Evolutionary conservation across 805 yeast species (phyloP).

Genomic region (Kregervanrija fluxuum): DNA sequence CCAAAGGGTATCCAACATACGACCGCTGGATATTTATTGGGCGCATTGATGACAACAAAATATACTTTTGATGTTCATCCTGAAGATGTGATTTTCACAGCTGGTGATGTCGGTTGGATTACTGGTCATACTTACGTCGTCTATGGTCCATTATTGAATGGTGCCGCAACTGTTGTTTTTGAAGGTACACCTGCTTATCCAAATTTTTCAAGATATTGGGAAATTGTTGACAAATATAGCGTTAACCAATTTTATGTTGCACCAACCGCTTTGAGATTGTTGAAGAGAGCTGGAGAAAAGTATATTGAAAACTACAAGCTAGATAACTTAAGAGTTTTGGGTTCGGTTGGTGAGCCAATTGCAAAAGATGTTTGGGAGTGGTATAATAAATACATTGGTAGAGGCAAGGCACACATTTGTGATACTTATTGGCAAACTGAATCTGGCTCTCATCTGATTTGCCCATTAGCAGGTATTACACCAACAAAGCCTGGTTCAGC

Average conservation of each 20-base stretch:
- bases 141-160: conserved; percentile 71
- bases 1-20: conserved; percentile 84
- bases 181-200: conserved; percentile 90
- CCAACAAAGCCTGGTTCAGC: conserved; percentile 86
- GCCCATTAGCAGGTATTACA: conserved; percentile 70
- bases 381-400: conserved; percentile 69
- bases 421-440: conserved; percentile 92
- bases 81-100: conserved; percentile 72
- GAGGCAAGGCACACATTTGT: conserved; percentile 60
- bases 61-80: conserved; percentile 72
- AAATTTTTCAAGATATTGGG: conserved; percentile 73
- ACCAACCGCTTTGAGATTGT: conserved; percentile 73
- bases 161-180: conserved; percentile 73
- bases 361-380: conserved; percentile 85
- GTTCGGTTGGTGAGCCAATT: conserved; percentile 84
- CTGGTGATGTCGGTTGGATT: conserved; percentile 91
- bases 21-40: conserved; percentile 72
- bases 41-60: conserved; percentile 66
- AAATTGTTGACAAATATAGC: conserved; percentile 61
- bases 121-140: conserved; percentile 82
- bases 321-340: conserved; percentile 59
- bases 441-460: conserved; percentile 72
- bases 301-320: conserved; percentile 57
- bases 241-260: conserved; percentile 80
- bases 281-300: conserved; percentile 66